Percentiles rank a stretch among this genome's conserved stretches.
These are phyloP conservation scores for Abrus pulchellus DNA, from an alignment of 306 rosid genomes.

Conservation along the genomic window DNA sequence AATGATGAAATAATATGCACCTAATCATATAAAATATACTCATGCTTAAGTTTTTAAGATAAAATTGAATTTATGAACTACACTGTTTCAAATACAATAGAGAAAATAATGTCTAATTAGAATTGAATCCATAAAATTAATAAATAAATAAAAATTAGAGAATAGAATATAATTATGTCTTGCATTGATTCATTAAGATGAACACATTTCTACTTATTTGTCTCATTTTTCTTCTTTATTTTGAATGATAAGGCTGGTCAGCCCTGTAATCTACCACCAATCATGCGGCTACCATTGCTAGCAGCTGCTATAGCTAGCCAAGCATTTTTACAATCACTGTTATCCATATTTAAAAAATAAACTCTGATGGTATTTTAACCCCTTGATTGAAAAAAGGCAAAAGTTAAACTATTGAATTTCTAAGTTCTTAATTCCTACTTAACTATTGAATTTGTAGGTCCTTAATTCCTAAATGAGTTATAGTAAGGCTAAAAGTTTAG, in stretches of 20 bases:
- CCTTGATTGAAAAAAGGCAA: not conserved
- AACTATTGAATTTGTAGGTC: too few relatives aligned
- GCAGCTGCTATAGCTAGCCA: slow-evolving; percentile 5
- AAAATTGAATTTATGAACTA: too few relatives aligned
- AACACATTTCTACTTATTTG: not conserved
- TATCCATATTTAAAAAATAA: not conserved
- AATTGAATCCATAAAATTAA: too few relatives aligned
- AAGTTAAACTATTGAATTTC: not conserved
- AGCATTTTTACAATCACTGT: not conserved
- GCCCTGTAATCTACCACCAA: not conserved
- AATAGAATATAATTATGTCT: too few relatives aligned
- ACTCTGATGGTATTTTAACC: not conserved
- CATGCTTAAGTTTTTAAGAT: too few relatives aligned
- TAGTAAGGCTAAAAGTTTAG: not conserved
- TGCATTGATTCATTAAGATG: not conserved
- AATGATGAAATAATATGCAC: too few relatives aligned
- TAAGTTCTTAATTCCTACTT: not conserved
- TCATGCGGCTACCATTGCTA: not conserved
- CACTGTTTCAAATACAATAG: too few relatives aligned
- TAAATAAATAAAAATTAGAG: too few relatives aligned
- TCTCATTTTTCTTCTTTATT: not conserved
- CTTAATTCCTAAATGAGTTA: not conserved
- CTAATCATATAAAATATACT: too few relatives aligned
- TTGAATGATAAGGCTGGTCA: not conserved
- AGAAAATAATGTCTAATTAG: too few relatives aligned